phyloP scores from a whole-genome alignment of 1,139 yeast species.

The Zhuliangozyma parablackwelliae region DNA sequence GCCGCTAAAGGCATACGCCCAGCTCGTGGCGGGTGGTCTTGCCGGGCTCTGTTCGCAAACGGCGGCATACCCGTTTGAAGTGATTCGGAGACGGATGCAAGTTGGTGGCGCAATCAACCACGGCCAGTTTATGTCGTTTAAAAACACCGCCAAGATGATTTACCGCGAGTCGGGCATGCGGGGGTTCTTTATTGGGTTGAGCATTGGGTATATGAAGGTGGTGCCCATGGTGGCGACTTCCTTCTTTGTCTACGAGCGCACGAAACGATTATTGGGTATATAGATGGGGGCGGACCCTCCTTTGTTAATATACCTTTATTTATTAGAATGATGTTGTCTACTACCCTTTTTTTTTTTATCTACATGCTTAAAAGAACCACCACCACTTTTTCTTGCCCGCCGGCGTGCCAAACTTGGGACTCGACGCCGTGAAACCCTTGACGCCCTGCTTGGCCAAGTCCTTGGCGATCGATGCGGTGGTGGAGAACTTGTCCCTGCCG shows the following conservation, averaged over 20 bases:
- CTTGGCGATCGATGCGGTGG: conserved; percentile 26
- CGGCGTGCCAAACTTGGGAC: conserved; percentile 48
- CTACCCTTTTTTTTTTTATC: neutral
- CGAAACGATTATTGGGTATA: conserved; percentile 65
- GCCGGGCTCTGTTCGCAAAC: conserved; percentile 96
- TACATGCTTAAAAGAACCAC: conserved; percentile 45
- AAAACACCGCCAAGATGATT: conserved; percentile 52
- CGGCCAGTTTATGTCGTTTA: conserved; percentile 55
- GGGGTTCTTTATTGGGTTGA: conserved; percentile 90
- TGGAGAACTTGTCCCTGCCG: conserved; percentile 45
- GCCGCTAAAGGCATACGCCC: conserved; percentile 87
- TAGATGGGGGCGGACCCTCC: conserved; percentile 12
- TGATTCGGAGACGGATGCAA: conserved; percentile 90
- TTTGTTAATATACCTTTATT: conserved; percentile 2
- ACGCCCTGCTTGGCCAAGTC: conserved; percentile 12
- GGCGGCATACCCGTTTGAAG: conserved; percentile 96
- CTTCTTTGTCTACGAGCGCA: conserved; percentile 87
- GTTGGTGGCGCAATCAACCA: conserved; percentile 79
- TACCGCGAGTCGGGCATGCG: conserved; percentile 68
- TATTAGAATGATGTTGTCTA: conserved; percentile 22
- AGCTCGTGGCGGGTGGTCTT: conserved; percentile 86
- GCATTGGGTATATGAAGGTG: conserved; percentile 92
- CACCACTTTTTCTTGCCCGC: conserved; percentile 53
- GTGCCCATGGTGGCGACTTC: conserved; percentile 98
- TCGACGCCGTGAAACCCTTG: conserved; percentile 34